These are phyloP conservation scores for Curvularia lunata DNA, from an alignment of 2,329 filamentous ascomycete species.

Conservation along the genomic window DNA sequence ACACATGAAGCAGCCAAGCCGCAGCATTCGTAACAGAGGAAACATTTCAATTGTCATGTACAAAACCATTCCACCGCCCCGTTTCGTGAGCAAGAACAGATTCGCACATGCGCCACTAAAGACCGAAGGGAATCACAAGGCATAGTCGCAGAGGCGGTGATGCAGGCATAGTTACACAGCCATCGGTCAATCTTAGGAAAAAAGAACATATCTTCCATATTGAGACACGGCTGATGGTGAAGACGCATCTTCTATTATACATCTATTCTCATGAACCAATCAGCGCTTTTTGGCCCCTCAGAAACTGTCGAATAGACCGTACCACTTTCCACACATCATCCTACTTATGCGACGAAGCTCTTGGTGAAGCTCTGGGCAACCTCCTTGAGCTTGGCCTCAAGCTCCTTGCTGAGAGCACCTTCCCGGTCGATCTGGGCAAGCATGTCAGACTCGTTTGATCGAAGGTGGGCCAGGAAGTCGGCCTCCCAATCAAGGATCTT, in stretches of 20 bases:
- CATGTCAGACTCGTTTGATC: conserved; percentile 85
- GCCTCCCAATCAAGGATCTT: conserved; percentile 94
- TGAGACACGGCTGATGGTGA: conserved; percentile 50
- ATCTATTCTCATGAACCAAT: conserved; percentile 48
- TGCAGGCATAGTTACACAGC: too few relatives aligned
- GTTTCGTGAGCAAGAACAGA: too few relatives aligned
- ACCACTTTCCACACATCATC: conserved; percentile 43
- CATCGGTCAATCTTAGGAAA: conserved; percentile 16
- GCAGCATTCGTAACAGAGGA: conserved; percentile 8
- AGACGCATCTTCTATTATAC: conserved; percentile 52
- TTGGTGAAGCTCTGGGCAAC: conserved; percentile 84
- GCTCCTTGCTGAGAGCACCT: conserved; percentile 93
- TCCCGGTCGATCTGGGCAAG: conserved; percentile 91
- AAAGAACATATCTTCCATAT: conserved; percentile 45
- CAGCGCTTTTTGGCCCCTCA: conserved; percentile 48
- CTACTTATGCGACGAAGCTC: conserved; percentile 75
- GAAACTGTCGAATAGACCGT: conserved; percentile 44
- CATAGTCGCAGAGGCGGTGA: too few relatives aligned
- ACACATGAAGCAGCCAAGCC: background rate
- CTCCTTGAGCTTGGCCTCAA: conserved; percentile 82
- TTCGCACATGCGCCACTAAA: conserved; percentile 34
- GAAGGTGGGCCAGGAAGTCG: conserved; percentile 92
- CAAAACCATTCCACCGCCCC: conserved; percentile 10
- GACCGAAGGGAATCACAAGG: too few relatives aligned
- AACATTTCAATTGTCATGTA: conserved; percentile 18